Conservation (phyloP, 176 grass and related monocot genomes). For the Aegilops longissima region DNA sequence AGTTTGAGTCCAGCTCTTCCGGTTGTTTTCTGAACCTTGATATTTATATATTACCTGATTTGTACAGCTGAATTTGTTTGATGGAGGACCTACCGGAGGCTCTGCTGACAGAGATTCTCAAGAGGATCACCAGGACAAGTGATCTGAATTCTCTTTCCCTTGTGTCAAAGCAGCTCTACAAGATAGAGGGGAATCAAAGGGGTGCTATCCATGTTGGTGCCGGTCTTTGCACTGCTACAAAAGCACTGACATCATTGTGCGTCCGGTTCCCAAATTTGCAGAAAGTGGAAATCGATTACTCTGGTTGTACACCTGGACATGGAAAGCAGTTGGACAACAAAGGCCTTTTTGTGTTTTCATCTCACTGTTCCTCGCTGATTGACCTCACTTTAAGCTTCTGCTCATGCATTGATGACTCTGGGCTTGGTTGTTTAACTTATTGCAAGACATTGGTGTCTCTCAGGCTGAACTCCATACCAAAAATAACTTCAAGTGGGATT, state of each 20-base stretch:
- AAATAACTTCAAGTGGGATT: not conserved
- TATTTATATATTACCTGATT: not conserved
- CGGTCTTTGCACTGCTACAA: not conserved
- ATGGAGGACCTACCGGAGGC: conserved; percentile 54
- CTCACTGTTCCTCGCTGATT: conserved; percentile 8
- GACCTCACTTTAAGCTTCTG: conserved; percentile 42
- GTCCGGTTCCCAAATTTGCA: not conserved
- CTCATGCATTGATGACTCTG: not conserved
- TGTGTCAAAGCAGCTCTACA: conserved; percentile 40
- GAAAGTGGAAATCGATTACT: conserved; percentile 62
- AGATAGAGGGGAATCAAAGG: conserved; percentile 30
- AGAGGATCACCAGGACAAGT: conserved; percentile 32
- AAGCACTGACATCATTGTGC: conserved; percentile 32
- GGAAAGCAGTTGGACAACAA: conserved; percentile 56
- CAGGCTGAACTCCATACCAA: not conserved
- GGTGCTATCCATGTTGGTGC: not conserved
- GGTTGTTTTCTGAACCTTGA: not conserved
- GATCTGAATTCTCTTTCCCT: conserved; percentile 65
- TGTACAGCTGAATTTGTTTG: not conserved
- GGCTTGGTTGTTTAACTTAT: conserved; percentile 4
- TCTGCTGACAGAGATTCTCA: conserved; percentile 47
- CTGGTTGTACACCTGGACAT: conserved; percentile 42
- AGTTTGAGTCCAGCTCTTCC: not conserved
- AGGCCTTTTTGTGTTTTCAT: conserved; percentile 40
- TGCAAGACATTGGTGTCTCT: not conserved